Evolutionary conservation across 805 yeast genomes (phyloP), one percentile per base, ranked within the genome.

Genomic region (Starmerella etchellsii): DNA sequence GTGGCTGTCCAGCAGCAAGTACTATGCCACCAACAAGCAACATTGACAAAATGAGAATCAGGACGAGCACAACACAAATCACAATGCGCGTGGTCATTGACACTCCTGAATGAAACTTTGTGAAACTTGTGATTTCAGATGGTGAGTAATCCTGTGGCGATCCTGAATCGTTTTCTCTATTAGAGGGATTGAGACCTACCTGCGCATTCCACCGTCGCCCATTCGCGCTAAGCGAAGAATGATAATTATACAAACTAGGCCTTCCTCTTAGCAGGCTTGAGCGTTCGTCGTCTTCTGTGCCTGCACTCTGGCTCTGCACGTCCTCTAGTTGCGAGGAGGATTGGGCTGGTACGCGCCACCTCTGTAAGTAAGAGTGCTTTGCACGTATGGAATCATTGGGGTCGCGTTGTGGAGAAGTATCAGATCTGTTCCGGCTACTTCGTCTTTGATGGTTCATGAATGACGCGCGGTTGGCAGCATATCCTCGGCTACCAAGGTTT

Each of bases 1-100:
- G 63, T 42, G 88, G 95, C 51, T 83, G 84, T 16, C 84, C 78
- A 1, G 94, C 77, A 0, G 95, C 95, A 31, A 87, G 63, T 2
- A 85, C 62, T 54, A 87, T 82, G 0, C 97, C 97, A 53, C 78
- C 67, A 4, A 81, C 65, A 54, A 88, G 84, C 1, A 95, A 95
- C 24, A 80, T 35, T 4, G 48, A 51, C 29, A 61, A 47, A 19
- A 59, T 43, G 30, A 50, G 37, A 30, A 59, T 43, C 53, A 31
- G 46, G n/a, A 50, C 39, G 11, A 61, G 38, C 31, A 32, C 33
- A 10, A 23, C 30, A 30, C 32, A 32, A 13, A 47, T 28, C n/a
- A 37, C n/a, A 19, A 44, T 15, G 9, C 42, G 22, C 22, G 41
- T 41, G 16, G 43, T 5, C 18, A 39, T 16, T 16, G 50, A 33